Percentiles rank a stretch among this genome's conserved stretches.
Conservation (phyloP, 495 filamentous ascomycete species). For the Penicillium fimorum region DNA sequence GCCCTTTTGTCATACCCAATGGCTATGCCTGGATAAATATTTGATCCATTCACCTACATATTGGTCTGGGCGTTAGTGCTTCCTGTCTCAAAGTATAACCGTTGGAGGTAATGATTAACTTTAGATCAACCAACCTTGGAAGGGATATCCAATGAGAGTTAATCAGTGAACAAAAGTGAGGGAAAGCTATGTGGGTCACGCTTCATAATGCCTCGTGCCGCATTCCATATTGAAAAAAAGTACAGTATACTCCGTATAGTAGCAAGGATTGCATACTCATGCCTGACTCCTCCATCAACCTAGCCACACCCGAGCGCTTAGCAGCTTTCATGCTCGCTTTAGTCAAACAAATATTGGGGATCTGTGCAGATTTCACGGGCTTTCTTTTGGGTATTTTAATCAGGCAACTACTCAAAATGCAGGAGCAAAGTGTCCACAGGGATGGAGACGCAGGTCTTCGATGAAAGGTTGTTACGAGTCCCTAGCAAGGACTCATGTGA, state of each 20-base stretch:
- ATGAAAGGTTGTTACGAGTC: background rate
- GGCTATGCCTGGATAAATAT: background rate
- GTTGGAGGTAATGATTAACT: background rate
- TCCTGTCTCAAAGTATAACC: background rate
- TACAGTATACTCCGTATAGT: too few species aligned
- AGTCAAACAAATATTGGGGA: background rate
- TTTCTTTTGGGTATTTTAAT: background rate
- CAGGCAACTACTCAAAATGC: background rate
- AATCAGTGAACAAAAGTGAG: background rate
- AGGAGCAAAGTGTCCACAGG: background rate
- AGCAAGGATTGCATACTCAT: background rate
- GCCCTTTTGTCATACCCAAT: background rate
- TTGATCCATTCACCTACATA: background rate
- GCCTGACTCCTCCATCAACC: background rate
- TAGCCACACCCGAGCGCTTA: background rate
- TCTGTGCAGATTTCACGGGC: background rate
- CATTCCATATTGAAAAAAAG: constrained; percentile 12
- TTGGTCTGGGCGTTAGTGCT: background rate
- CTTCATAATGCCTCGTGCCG: background rate
- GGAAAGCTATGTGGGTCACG: background rate
- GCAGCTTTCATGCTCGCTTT: background rate
- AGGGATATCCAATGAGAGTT: constrained; percentile 5
- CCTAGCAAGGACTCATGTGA: background rate
- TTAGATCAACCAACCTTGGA: constrained; percentile 6
- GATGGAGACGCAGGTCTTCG: background rate